Evolutionary conservation across 345 rosid genomes (phyloP).

Genomic region (Moringa oleifera): DNA sequence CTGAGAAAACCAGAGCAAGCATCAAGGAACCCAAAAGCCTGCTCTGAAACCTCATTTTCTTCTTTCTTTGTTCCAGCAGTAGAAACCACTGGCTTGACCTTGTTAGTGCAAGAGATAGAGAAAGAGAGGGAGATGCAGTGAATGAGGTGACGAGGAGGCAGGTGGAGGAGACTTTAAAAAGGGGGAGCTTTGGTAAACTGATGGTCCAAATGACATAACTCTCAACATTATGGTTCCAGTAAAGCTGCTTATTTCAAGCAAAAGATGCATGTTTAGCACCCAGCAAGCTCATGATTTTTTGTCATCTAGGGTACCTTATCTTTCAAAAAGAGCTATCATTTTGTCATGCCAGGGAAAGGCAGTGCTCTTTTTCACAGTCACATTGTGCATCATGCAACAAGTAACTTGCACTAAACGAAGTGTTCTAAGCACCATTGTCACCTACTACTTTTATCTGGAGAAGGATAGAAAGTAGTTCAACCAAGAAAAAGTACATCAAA

Average conservation of each 20-base stretch:
- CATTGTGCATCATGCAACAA: too few species aligned
- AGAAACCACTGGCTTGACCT: background rate
- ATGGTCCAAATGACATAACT: conserved; percentile 16
- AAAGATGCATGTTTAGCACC: conserved; percentile 27
- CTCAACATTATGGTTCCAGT: conserved; percentile 18
- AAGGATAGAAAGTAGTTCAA: too few species aligned
- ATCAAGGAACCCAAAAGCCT: conserved; percentile 17
- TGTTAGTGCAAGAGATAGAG: background rate
- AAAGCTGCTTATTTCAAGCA: conserved; percentile 15
- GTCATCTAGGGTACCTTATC: too few species aligned
- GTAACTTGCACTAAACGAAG: too few species aligned
- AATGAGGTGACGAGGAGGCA: conserved; percentile 15
- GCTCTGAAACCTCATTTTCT: conserved; percentile 22
- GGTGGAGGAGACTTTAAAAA: conserved; percentile 24
- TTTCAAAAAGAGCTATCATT: too few species aligned
- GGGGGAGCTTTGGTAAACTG: conserved; percentile 1
- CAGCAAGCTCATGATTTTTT: background rate
- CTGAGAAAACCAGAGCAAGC: conserved; percentile 20
- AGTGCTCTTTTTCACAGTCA: too few species aligned
- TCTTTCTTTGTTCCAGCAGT: background rate
- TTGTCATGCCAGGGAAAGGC: too few species aligned
- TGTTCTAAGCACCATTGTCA: too few species aligned
- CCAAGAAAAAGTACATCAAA: too few species aligned
- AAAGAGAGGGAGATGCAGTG: conserved; percentile 3
- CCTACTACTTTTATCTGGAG: too few species aligned